Base-by-base conservation (phyloP, 306 rosid genomes). In the Fagus sylvatica region DNA sequence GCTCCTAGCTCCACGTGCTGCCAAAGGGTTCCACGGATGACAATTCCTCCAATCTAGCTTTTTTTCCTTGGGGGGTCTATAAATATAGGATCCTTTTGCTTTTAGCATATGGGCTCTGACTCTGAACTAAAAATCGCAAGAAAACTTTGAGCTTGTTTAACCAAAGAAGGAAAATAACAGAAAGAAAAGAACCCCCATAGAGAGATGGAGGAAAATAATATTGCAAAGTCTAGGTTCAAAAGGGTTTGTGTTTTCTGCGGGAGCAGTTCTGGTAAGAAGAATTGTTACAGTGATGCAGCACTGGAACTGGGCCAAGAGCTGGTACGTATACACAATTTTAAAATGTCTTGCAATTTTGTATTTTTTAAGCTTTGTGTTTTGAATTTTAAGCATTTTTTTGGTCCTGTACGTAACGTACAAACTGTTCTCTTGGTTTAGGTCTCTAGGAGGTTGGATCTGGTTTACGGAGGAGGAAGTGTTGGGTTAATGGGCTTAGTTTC, bases 231-330 rank as follows among this genome's bases (percentile, higher is more conserved):
- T 0, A 75, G 76, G 53, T 81, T 81, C 73, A 61, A 51, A 11
- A 75, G 67, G 68, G 80, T 81, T 4, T 81, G 84, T 32, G 84
- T 81, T 11, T 81, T 81, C 75, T 81, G 84, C 33, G 84, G 84
- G 28, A 81, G 84, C 53, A 81, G 80, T 49, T 51, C 76, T 28
- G 84, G 84, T 5, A 61, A 70, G 59, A 81, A 76, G 42, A 60
- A 16, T 53, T 81, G 84, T 36, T 81, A 81, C 65, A 33, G 61
- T 30, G 84, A 81, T 17, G 84, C 84, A 12, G 84, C 84, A 36
- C 43, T 81, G 42, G 79, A 81, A 49, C 69, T 81, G 4, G 84
- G 76, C 19, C 80, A 71, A 16, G 84, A 75, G 30, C 80, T 81
- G 62, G 84, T 80, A 59, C 30, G 2, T 51, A 3, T 13, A 16